Evolutionary conservation across 2,329 filamentous ascomycete species (phyloP).

Genomic region (Aspergillus neoniger): DNA sequence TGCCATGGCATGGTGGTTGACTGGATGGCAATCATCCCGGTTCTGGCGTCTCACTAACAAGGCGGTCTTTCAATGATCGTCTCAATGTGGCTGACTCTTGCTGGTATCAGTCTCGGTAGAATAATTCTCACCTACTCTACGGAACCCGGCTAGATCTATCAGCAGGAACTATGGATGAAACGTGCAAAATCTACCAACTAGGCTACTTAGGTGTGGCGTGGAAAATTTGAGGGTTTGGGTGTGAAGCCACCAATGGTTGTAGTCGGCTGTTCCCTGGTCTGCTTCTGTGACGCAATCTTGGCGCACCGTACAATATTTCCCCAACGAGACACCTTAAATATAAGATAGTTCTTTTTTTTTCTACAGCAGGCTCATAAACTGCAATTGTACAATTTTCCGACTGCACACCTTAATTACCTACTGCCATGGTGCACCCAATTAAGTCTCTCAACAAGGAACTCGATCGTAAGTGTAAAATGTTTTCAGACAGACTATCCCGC

Average conservation of each 20-base stretch:
- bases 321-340: neutral
- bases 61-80: neutral
- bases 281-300: slow-evolving; percentile 6
- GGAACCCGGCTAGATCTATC: too few species aligned
- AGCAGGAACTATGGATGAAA: too few species aligned
- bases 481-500: neutral
- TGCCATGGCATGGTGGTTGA: neutral
- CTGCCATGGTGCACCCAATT: neutral
- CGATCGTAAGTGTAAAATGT: neutral
- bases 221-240: neutral
- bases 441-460: neutral
- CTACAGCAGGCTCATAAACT: too few species aligned
- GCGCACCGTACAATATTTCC: neutral
- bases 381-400: too few species aligned
- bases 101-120: too few species aligned
- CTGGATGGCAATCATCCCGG: neutral
- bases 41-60: neutral
- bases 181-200: neutral
- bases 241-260: neutral
- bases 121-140: too few species aligned
- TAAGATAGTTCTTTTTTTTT: too few species aligned
- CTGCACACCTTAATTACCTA: too few species aligned
- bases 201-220: neutral
- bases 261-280: neutral
- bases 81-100: neutral